Base-by-base conservation (phyloP, 768 basidiomycete genomes). In the Trametes gibbosa region DNA sequence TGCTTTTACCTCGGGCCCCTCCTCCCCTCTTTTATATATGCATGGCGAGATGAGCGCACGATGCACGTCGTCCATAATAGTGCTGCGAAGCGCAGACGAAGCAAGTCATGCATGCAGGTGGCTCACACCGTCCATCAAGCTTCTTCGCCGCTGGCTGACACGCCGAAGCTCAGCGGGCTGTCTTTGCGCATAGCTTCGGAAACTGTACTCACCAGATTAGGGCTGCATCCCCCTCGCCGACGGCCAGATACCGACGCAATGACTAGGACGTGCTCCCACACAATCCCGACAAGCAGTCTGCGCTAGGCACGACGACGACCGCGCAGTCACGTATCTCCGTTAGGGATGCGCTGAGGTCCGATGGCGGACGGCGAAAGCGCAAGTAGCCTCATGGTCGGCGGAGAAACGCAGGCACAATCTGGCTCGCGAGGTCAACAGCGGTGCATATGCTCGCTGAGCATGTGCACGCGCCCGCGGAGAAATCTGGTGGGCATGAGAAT, bases 61-160 rank as follows among this genome's bases (percentile, higher is more conserved):
- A 29, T 23, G 46, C 46, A 29, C 24, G 58, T 40, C 34, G 8
- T 32, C 59, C 59, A 49, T 49, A 45, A 60, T 49, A 50, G 59
- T 52, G 45, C 21, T 24, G 42, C 41, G 50, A 45, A 29, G 27
- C 50, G 46, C 40, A 53, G 27, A 48, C 47, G 59, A 50, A 60
- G 59, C 53, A 35, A 39, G 37, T 39, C 37, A 60, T 52, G 43
- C 53, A 54, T 10, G 25, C 46, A 60, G 53, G 47, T 42, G 55
- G 53, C 29, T 49, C 50, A 19, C 48, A 29, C 24, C 19, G 51
- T 25, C 53, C 59, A 60, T 60, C 59, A 60, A 40, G 39, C 53
- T 60, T 54, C 59, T 42, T 25, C 19, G 45, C 34, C 52, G 53
- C 59, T 35, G 47, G 21, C 47, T 54, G 59, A 54, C 52, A 53